Evolutionary conservation across 306 rosid species (phyloP), one percentile per base, ranked within the genome.

Genomic region (Amphicarpaea edgeworthii): DNA sequence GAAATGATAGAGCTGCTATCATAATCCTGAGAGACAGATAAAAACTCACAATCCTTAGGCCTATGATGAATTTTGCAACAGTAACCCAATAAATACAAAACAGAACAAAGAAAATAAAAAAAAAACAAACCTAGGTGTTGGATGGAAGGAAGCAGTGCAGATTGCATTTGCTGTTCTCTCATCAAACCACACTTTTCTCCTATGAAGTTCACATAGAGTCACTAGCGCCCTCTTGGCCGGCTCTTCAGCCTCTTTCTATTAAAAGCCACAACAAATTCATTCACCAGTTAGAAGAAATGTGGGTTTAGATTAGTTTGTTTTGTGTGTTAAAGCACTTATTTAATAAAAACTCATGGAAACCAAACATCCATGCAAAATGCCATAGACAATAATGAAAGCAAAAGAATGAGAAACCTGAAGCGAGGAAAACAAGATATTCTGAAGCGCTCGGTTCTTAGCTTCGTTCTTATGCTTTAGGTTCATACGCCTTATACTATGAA

Each of bases 141-240:
- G 86, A 85, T 92, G 98, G 71, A 91, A 81, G 64, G 88, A 88
- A 6, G 96, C 97, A 24, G 80, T 82, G 74, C 97, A 92, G 50
- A 94, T 88, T n/a, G 96, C 96, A 83, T 94, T 88, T 9, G 96
- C 95, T 2, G 98, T 90, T 82, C 93, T 85, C 70, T 91, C 98
- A 63, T 94, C 96, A 51, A 92, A 90, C 97, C 97, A 94, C 60
- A 81, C 80, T 84, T 85, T 89, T 61, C 92, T 86, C 60, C 87
- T 77, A 70, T 94, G 97, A 80, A 94, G 93, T 55, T 94, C 96
- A 12, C 97, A 85, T 0, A 94, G 83, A 3, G 87, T 90, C 37
- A 87, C 75, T n/a, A 94, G 86, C 0, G 93, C 82, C 81, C 94
- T 80, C 86, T 81, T 91, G 9, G 97, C 96, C 80, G 62, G 86